Evolutionary conservation across 1,284 basidiomycete genomes (phyloP).

Genomic region (Ceratorhiza oryzae-sativae): DNA sequence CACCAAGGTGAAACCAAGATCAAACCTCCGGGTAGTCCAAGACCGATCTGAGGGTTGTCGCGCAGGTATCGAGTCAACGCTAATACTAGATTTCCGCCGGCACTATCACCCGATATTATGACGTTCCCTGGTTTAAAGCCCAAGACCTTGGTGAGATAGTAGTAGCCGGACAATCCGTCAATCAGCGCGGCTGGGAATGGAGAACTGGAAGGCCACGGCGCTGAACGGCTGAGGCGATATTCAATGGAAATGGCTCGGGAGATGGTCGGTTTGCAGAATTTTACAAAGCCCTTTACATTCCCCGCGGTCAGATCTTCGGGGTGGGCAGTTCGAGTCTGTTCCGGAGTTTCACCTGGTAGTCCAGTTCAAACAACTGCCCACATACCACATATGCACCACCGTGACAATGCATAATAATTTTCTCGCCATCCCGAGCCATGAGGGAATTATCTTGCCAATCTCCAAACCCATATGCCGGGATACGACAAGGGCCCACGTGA

Average conservation of each 20-base stretch:
- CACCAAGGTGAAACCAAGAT: constrained; percentile 66
- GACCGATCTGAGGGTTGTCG: constrained; percentile 45
- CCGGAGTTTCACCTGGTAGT: neutral
- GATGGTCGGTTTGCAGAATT: constrained; percentile 20
- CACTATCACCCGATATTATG: constrained; percentile 70
- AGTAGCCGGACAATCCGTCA: constrained; percentile 67
- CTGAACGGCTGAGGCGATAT: constrained; percentile 58
- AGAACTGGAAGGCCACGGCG: constrained; percentile 47
- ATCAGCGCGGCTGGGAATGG: constrained; percentile 70
- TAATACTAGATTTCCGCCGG: constrained; percentile 73
- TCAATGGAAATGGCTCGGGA: constrained; percentile 56
- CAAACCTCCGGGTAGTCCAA: constrained; percentile 61
- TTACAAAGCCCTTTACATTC: constrained; percentile 18
- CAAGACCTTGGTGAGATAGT: constrained; percentile 60
- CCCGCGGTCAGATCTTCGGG: constrained; percentile 33
- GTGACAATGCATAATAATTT: constrained; percentile 40
- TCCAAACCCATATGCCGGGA: constrained; percentile 64
- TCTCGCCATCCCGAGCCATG: constrained; percentile 32
- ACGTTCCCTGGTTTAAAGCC: constrained; percentile 63
- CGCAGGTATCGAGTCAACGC: constrained; percentile 62
- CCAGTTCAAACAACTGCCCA: neutral
- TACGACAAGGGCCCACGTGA: constrained; percentile 53
- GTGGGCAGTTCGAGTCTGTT: constrained; percentile 32
- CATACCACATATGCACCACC: constrained; percentile 38
- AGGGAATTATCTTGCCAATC: neutral